Base-by-base conservation (phyloP, 2,329 filamentous ascomycete genomes). In the Fusarium protoensiforme region DNA sequence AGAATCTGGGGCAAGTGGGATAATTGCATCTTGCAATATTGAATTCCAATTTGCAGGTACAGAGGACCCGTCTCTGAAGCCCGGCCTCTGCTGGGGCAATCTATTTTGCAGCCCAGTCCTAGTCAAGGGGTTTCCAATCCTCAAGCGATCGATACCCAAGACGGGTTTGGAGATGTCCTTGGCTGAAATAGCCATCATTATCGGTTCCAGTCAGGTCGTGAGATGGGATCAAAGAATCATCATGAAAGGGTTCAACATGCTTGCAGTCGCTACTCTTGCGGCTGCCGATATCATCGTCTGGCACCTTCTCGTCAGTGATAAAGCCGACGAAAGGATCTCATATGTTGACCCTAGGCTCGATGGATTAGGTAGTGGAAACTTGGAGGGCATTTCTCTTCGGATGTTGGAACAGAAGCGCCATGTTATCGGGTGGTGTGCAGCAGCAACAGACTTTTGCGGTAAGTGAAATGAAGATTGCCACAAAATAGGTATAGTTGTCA, bases 341-440 rank as follows among this genome's bases (percentile, higher is more conserved):
- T 72, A 72, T 20, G 2, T 64, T 1, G 70, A 72, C n/a, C 9
- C 58, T 2, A 36, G 56, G 2, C 53, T 72, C 0, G 46, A 68
- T n/a, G 9, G 14, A 1, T 6, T 68, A 18, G 8, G 22, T 4
- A n/a, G 33, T 2, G 16, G 7, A 9, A 0, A 6, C 20, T 48
- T 35, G 5, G 54, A 48, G 0, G 58, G n/a, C 2, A 29, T 60
- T 22, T 48, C 35, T 1, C 61, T 72, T 5, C 35, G 29, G 2
- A 9, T 22, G 2, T 18, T 72, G 13, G 59, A 69, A 36, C 16
- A n/a, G 3, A 72, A 60, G 13, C 61, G 70, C 0, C 70, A 72
- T 7, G 20, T 72, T 5, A 9, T 72, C 6, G 70, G 70, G 8
- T 72, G 68, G 70, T 69, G 68, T 22, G 5, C 53, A 3, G 61